Percentiles rank a stretch among this genome's conserved stretches.
Evolutionary conservation across 2,329 filamentous ascomycete species (phyloP).

Genomic region (Fusarium siculi): DNA sequence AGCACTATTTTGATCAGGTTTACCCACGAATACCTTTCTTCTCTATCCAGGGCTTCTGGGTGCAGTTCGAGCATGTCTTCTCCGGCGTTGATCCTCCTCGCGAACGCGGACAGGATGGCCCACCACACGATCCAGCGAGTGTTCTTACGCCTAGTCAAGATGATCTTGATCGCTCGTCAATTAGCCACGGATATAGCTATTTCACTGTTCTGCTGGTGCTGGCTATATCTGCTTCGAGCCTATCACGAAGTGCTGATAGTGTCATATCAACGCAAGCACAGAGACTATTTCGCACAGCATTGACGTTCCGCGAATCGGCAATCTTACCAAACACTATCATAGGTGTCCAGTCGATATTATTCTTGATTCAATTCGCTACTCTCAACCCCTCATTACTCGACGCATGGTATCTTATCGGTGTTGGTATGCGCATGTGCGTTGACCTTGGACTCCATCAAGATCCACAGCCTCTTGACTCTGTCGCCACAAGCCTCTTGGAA

Average conservation of each 20-base stretch:
- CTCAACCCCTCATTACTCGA: conserved; percentile 6
- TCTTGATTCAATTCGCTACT: conserved; percentile 7
- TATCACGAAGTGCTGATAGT: conserved; percentile 9
- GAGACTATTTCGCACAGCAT: not conserved
- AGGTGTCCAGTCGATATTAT: not conserved
- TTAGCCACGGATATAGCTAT: not conserved
- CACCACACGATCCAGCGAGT: not conserved
- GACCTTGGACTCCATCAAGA: conserved; percentile 13
- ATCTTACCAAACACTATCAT: conserved; percentile 8
- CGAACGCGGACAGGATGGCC: accelerated
- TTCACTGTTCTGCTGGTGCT: not conserved
- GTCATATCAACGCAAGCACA: conserved; percentile 3
- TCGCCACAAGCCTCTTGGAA: not conserved
- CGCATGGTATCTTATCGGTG: conserved; percentile 13
- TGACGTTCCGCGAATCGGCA: not conserved
- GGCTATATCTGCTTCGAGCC: conserved; percentile 5
- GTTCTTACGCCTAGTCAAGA: not conserved
- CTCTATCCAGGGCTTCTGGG: conserved; percentile 14
- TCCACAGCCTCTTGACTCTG: not conserved
- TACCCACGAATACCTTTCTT: conserved; percentile 18
- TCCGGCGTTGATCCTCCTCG: not conserved
- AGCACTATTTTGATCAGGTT: not conserved
- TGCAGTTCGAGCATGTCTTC: conserved; percentile 14
- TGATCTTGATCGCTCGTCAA: not conserved
- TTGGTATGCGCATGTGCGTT: conserved; percentile 15